These are phyloP conservation scores for Leccinum barrowsii DNA, from an alignment of 768 basidiomycete species.

Conservation along the genomic window DNA sequence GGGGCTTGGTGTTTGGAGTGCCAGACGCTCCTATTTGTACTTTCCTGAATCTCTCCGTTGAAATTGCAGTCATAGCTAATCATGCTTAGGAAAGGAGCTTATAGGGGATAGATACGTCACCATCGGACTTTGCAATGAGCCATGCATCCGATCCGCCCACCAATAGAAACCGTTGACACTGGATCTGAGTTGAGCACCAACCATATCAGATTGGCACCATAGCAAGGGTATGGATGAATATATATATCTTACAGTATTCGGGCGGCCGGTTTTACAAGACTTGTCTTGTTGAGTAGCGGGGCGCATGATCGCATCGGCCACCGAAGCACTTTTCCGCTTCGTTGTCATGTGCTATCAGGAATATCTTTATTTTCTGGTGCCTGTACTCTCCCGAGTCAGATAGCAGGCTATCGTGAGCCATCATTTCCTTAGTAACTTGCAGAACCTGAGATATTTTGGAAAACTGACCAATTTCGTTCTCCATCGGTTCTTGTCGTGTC, in stretches of 20 bases:
- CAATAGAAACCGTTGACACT: not conserved
- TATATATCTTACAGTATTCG: not conserved
- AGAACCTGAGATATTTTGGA: slow-evolving; percentile 11
- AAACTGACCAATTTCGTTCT: not conserved
- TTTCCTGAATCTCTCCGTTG: not conserved
- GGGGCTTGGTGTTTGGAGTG: not conserved
- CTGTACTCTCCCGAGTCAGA: not conserved
- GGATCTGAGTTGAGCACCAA: not conserved
- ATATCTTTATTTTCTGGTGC: not conserved
- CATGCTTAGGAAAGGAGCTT: not conserved
- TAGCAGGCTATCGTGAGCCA: not conserved
- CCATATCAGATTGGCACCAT: not conserved
- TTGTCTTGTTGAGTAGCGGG: not conserved
- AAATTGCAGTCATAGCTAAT: not conserved
- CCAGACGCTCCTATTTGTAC: slow-evolving; percentile 14
- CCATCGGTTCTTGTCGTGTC: not conserved
- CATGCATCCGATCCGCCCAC: not conserved
- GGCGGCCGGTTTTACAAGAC: slow-evolving; percentile 1
- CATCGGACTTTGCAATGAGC: not conserved
- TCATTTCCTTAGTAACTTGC: slow-evolving; percentile 2
- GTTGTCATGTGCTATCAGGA: not conserved
- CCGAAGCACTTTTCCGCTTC: not conserved
- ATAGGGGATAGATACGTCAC: slow-evolving; percentile 11
- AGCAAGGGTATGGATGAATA: not conserved
- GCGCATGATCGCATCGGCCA: slow-evolving; percentile 5